These are phyloP conservation scores for Fusarium tjaetaba DNA, from an alignment of 2,329 filamentous ascomycete species.

Conservation along the genomic window DNA sequence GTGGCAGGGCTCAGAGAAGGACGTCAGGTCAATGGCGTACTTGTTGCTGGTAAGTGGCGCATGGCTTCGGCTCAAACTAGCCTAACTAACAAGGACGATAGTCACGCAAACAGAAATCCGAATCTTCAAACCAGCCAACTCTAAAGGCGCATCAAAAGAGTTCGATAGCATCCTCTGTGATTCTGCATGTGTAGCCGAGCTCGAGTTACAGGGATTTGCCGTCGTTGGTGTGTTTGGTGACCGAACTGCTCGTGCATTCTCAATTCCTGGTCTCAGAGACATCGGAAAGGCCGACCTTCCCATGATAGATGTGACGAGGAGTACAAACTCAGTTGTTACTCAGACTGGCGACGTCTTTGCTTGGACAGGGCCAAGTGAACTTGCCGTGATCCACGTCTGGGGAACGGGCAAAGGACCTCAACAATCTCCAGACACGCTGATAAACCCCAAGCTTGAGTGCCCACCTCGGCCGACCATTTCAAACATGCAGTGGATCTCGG, in stretches of 20 bases:
- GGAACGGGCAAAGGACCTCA: slow-evolving; percentile 74
- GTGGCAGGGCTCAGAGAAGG: slow-evolving; percentile 83
- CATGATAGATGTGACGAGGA: slow-evolving; percentile 78
- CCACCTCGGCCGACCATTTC: slow-evolving; percentile 92
- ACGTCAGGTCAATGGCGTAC: slow-evolving; percentile 77
- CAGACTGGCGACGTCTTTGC: slow-evolving; percentile 83
- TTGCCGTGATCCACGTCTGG: slow-evolving; percentile 86
- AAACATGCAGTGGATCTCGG: slow-evolving; percentile 95
- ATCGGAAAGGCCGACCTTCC: slow-evolving; percentile 75
- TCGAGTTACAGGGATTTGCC: slow-evolving; percentile 79
- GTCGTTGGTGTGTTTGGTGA: slow-evolving; percentile 88
- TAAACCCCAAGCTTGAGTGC: slow-evolving; percentile 78
- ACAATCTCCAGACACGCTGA: slow-evolving; percentile 75
- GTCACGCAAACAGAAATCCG: slow-evolving; percentile 77
- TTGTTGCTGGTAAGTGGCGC: slow-evolving; percentile 74
- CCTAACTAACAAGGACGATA: slow-evolving; percentile 53
- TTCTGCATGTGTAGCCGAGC: slow-evolving; percentile 78
- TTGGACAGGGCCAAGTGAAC: slow-evolving; percentile 88
- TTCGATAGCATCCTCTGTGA: slow-evolving; percentile 89
- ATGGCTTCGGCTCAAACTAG: no score
- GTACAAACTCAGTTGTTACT: slow-evolving; percentile 75
- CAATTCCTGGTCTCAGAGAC: slow-evolving; percentile 88
- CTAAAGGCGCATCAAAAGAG: slow-evolving; percentile 90
- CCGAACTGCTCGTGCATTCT: slow-evolving; percentile 80
- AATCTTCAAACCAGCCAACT: slow-evolving; percentile 84